Evolutionary conservation across 1,284 basidiomycete species (phyloP).

Genomic region (Sparassis latifolia): DNA sequence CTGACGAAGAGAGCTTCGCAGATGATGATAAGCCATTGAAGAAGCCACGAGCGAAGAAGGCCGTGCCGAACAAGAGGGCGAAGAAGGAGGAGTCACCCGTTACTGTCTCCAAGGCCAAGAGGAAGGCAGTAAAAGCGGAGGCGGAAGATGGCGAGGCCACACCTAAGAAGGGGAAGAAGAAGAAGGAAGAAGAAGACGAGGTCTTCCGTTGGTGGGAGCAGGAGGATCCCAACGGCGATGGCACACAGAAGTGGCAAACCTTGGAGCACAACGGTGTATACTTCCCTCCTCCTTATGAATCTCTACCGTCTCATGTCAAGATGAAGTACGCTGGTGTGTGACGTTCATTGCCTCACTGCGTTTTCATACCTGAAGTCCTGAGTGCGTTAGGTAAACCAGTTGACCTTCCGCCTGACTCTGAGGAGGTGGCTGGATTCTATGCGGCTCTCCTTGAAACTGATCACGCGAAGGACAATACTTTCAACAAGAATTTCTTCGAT

Average conservation of each 20-base stretch:
- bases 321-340: slow-evolving; percentile 91
- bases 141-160: slow-evolving; percentile 28
- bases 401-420: slow-evolving; percentile 78
- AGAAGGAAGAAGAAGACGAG: slow-evolving; percentile 61
- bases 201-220: slow-evolving; percentile 83
- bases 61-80: slow-evolving; percentile 30
- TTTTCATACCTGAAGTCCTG: background rate
- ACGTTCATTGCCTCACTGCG: background rate
- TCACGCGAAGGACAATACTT: slow-evolving; percentile 84
- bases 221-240: slow-evolving; percentile 63
- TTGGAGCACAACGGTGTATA: slow-evolving; percentile 92
- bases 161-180: slow-evolving; percentile 46
- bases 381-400: slow-evolving; percentile 62
- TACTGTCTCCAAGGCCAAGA: slow-evolving; percentile 23
- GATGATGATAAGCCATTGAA: slow-evolving; percentile 40
- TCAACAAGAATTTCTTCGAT: slow-evolving; percentile 95
- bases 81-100: slow-evolving; percentile 31
- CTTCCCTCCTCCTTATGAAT: slow-evolving; percentile 93
- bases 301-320: slow-evolving; percentile 80
- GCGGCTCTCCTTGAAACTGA: slow-evolving; percentile 91
- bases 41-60: slow-evolving; percentile 31
- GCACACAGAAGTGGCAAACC: slow-evolving; percentile 84
- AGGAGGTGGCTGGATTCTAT: slow-evolving; percentile 98
- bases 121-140: slow-evolving; percentile 27
- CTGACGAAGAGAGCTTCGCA: slow-evolving; percentile 29